Evolutionary conservation across 2,329 filamentous ascomycete species (phyloP).

Genomic region (Grosmannia huntii): DNA sequence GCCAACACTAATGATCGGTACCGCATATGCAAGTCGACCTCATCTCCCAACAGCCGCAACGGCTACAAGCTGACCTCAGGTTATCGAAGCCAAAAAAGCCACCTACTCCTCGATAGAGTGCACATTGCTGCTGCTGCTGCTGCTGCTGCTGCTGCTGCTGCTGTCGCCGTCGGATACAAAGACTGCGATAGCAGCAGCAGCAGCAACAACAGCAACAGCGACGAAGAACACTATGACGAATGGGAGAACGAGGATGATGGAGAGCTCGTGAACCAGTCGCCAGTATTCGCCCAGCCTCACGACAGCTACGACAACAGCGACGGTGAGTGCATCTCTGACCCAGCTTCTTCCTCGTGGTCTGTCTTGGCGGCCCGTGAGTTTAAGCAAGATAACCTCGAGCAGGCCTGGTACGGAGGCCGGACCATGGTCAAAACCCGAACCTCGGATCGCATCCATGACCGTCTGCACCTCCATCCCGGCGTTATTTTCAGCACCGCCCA

Average conservation of each 20-base stretch:
- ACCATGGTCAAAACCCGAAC: neutral
- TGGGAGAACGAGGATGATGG: neutral
- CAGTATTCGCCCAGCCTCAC: neutral
- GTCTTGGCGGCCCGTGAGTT: neutral
- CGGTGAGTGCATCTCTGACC: neutral
- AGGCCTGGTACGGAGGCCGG: neutral
- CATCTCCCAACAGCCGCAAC: neutral
- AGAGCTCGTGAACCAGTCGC: neutral
- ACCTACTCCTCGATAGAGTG: neutral
- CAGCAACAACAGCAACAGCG: neutral
- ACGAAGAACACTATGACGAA: neutral
- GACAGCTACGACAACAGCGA: neutral
- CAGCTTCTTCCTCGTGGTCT: neutral
- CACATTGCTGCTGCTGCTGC: neutral
- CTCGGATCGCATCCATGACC: neutral
- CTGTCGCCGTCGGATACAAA: neutral
- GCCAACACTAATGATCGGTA: neutral
- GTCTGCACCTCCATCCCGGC: neutral
- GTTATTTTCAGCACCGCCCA: constrained; percentile 3
- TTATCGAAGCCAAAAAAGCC: neutral
- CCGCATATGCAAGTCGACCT: neutral
- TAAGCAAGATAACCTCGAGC: neutral
- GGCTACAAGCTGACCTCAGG: neutral
- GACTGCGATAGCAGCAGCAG: neutral
- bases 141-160: neutral